Percentiles rank a stretch among this genome's conserved stretches.
Evolutionary conservation across 139 green algal genomes (phyloP).

Genomic region (Closterium sp.): DNA sequence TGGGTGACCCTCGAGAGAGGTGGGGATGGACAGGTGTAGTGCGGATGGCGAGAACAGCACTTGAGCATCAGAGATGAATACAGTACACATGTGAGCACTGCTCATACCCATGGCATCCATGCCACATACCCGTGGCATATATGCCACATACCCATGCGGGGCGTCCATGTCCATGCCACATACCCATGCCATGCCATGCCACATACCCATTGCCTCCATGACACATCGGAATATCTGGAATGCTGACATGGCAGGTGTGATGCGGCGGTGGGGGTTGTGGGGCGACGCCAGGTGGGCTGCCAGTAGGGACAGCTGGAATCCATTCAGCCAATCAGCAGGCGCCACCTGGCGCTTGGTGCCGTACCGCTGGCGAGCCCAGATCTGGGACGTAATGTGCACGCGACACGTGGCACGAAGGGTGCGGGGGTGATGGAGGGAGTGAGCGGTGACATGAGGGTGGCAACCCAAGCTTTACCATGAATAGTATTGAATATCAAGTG

Average conservation of each 20-base stretch:
- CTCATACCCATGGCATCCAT: too few relatives aligned
- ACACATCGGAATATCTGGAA: slow-evolving; percentile 51
- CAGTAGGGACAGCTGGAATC: slow-evolving; percentile 48
- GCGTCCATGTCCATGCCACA: neutral
- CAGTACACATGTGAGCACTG: neutral
- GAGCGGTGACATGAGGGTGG: too few relatives aligned
- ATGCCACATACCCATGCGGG: neutral
- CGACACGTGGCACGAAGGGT: neutral
- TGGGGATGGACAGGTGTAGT: too few relatives aligned
- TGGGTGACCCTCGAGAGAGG: too few relatives aligned
- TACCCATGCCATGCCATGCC: neutral
- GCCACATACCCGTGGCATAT: too few relatives aligned
- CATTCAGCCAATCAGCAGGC: slow-evolving; percentile 35
- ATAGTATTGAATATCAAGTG: too few relatives aligned
- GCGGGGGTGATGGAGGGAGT: neutral
- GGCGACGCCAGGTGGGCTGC: slow-evolving; percentile 29
- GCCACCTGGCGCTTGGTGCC: slow-evolving; percentile 14
- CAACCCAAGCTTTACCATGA: too few relatives aligned
- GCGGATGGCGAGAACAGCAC: neutral
- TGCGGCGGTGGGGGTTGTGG: neutral
- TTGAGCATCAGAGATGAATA: neutral
- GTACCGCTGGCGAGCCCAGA: slow-evolving; percentile 40
- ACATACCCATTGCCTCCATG: slow-evolving; percentile 35
- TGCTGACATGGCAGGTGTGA: slow-evolving; percentile 32
- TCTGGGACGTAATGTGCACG: neutral